Evolutionary conservation across 1,284 basidiomycete genomes (phyloP).

Genomic region (Ustilago bromivora): DNA sequence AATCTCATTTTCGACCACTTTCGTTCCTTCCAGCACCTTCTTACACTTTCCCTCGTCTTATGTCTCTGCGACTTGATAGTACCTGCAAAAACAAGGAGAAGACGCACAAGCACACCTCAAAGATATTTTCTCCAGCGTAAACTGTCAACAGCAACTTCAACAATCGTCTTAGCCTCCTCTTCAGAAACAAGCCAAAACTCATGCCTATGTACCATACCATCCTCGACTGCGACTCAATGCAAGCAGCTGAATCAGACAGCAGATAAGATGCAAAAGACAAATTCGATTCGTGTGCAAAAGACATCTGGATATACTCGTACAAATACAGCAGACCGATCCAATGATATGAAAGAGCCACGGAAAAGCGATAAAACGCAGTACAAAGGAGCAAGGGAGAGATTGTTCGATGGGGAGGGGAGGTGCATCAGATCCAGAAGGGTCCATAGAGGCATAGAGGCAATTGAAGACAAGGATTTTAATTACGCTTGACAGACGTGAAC

Average conservation of each 20-base stretch:
- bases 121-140: slow-evolving; percentile 50
- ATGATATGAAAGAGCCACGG: neutral
- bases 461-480: neutral
- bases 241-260: neutral
- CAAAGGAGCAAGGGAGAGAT: neutral
- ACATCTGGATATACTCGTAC: slow-evolving; percentile 4
- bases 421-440: neutral
- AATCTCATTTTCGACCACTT: neutral
- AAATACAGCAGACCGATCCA: slow-evolving; percentile 10
- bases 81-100: slow-evolving; percentile 45
- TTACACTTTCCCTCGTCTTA: slow-evolving; percentile 32
- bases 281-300: neutral
- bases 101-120: slow-evolving; percentile 53
- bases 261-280: neutral
- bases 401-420: neutral
- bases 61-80: slow-evolving; percentile 19
- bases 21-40: neutral
- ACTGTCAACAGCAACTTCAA: slow-evolving; percentile 31
- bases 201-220: neutral
- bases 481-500: slow-evolving; percentile 19
- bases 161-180: neutral
- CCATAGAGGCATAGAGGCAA: neutral
- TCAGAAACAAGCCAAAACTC: neutral
- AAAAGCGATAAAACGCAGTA: neutral
- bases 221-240: neutral